These are phyloP conservation scores for Neofusicoccum kwambonambiense DNA, from an alignment of 2,329 filamentous ascomycete genomes.

Conservation along the genomic window DNA sequence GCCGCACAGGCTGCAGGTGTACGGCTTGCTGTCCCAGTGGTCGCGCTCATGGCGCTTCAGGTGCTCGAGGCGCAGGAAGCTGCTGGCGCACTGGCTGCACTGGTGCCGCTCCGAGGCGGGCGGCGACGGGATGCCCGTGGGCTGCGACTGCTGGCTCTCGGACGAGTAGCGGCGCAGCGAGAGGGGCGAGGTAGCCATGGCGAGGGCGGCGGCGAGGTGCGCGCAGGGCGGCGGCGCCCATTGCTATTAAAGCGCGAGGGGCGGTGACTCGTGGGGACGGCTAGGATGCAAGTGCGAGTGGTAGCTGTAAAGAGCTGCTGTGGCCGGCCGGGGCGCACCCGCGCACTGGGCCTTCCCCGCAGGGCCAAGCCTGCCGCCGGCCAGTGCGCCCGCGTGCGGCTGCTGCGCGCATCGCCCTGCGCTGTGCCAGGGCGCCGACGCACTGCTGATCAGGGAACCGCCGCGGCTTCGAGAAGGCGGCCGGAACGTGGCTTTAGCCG, in stretches of 20 bases:
- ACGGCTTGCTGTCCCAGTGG: slow-evolving; percentile 42
- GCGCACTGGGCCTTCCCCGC: background rate
- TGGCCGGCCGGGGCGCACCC: background rate
- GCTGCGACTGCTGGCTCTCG: slow-evolving; percentile 11
- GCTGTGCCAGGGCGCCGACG: background rate
- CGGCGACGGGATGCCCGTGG: slow-evolving; percentile 5
- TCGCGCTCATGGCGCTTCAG: slow-evolving; percentile 43
- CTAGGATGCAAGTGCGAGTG: background rate
- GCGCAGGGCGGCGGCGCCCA: background rate
- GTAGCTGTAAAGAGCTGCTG: background rate
- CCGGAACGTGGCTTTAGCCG: slow-evolving; percentile 6
- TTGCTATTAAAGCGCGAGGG: background rate
- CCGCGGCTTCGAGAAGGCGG: slow-evolving; percentile 1
- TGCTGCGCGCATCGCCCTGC: background rate
- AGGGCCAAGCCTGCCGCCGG: background rate
- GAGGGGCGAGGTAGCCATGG: background rate
- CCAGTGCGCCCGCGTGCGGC: background rate
- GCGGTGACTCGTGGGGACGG: slow-evolving; percentile 1
- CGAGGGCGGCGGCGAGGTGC: background rate
- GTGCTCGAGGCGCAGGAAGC: slow-evolving; percentile 42
- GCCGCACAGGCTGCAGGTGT: slow-evolving; percentile 40
- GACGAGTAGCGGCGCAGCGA: slow-evolving; percentile 7
- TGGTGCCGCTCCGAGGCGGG: slow-evolving; percentile 10
- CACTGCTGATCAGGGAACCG: background rate
- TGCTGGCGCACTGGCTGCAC: slow-evolving; percentile 31